Conservation (phyloP, 2,329 filamentous ascomycete genomes). For the Coniochaeta sp. region DNA sequence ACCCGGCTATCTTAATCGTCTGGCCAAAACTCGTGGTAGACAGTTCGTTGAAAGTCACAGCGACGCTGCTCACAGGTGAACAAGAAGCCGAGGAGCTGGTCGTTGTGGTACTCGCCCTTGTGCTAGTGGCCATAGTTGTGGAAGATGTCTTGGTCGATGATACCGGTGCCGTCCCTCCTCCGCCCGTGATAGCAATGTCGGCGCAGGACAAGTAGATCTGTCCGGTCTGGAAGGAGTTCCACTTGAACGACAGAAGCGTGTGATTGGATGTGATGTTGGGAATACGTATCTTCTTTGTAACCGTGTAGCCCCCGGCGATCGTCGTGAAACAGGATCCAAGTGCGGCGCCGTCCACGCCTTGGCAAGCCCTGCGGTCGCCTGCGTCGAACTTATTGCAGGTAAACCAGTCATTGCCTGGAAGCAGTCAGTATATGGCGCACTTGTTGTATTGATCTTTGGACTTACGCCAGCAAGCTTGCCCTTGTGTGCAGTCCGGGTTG, state of each 20-base stretch:
- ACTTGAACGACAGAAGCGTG: conserved; percentile 44
- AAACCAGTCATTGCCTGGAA: conserved; percentile 51
- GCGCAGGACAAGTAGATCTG: conserved; percentile 48
- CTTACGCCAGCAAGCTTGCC: conserved; percentile 36
- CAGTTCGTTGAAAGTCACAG: conserved; percentile 34
- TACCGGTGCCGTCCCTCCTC: conserved; percentile 6
- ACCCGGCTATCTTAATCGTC: conserved; percentile 41
- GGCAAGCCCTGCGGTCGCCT: conserved; percentile 28
- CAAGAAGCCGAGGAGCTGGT: conserved; percentile 18
- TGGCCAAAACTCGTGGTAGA: conserved; percentile 38
- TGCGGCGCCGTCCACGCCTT: conserved; percentile 37
- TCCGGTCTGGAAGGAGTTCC: conserved; percentile 47
- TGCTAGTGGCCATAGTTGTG: conserved; percentile 21
- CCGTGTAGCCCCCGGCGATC: conserved; percentile 46
- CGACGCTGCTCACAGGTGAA: conserved; percentile 24
- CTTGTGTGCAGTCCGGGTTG: conserved; percentile 37
- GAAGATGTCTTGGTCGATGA: conserved; percentile 27
- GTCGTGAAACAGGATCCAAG: conserved; percentile 41
- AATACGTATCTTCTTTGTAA: conserved; percentile 43
- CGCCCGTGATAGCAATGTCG: conserved; percentile 37
- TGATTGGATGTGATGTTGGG: conserved; percentile 40
- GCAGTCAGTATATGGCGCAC: no score
- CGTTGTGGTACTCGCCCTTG: conserved; percentile 13
- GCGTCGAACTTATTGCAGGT: conserved; percentile 40
- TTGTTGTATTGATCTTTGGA: no score